phyloP scores from a whole-genome alignment of 2,329 filamentous ascomycete species.

The Neopestalotiopsis sp. region DNA sequence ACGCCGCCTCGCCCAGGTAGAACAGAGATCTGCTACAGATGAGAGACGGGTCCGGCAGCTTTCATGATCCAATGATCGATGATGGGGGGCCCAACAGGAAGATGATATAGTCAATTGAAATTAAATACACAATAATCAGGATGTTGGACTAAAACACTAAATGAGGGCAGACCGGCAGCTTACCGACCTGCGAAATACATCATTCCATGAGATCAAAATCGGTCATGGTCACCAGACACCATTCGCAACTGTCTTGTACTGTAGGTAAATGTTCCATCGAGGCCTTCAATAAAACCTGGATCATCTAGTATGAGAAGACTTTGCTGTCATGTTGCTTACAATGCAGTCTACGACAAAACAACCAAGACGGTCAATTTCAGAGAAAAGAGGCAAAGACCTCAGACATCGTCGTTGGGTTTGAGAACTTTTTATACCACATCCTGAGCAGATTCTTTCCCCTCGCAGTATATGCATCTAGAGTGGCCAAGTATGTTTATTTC shows the following conservation, averaged over 20 bases:
- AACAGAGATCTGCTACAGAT: neutral
- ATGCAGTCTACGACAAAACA: too few species aligned
- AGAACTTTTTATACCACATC: too few species aligned
- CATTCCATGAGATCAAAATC: too few species aligned
- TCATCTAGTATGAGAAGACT: too few species aligned
- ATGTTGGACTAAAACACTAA: neutral
- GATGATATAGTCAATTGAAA: neutral
- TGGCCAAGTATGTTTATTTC: conserved; percentile 6
- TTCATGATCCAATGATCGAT: neutral
- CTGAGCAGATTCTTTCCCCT: neutral
- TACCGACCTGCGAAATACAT: neutral
- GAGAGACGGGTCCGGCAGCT: neutral
- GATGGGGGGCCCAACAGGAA: neutral
- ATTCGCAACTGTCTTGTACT: too few species aligned
- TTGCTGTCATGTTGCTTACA: too few species aligned
- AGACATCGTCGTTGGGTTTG: too few species aligned
- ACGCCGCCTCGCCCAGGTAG: neutral
- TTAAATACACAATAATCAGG: neutral
- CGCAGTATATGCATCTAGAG: conserved; percentile 5
- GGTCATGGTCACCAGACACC: too few species aligned
- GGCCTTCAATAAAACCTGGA: too few species aligned
- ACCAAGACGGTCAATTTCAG: too few species aligned
- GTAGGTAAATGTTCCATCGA: too few species aligned
- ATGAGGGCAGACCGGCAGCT: neutral
- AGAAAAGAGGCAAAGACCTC: too few species aligned